Evolutionary conservation across 1,139 yeast species (phyloP).

Genomic region (Suhomyces ambrosiae): DNA sequence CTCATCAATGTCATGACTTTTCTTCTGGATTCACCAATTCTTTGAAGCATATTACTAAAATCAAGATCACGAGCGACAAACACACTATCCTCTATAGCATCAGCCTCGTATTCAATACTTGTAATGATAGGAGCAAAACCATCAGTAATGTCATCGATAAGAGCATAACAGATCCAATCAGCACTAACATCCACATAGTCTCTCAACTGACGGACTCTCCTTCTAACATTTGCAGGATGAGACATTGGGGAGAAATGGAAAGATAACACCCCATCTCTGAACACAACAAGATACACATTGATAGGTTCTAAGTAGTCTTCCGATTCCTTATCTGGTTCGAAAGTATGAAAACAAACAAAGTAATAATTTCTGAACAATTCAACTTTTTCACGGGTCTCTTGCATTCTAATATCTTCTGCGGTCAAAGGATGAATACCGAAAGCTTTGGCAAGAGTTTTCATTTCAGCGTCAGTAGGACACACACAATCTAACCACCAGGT

Average conservation of each 20-base stretch:
- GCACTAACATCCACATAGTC: slow-evolving; percentile 87
- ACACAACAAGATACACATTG: slow-evolving; percentile 85
- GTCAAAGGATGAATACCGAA: slow-evolving; percentile 86
- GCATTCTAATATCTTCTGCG: slow-evolving; percentile 83
- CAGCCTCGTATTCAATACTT: slow-evolving; percentile 86
- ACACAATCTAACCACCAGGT: slow-evolving; percentile 79
- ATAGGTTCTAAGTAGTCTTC: slow-evolving; percentile 86
- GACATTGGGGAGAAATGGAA: slow-evolving; percentile 83
- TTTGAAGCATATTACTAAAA: slow-evolving; percentile 69
- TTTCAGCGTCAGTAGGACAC: slow-evolving; percentile 69
- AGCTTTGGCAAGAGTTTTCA: slow-evolving; percentile 65
- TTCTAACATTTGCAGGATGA: slow-evolving; percentile 85
- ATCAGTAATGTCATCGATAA: slow-evolving; percentile 93
- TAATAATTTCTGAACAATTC: slow-evolving; percentile 74
- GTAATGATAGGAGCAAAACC: slow-evolving; percentile 90
- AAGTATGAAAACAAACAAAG: slow-evolving; percentile 82
- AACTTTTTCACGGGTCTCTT: slow-evolving; percentile 83
- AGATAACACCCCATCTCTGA: slow-evolving; percentile 78
- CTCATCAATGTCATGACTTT: slow-evolving; percentile 93
- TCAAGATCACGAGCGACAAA: slow-evolving; percentile 48
- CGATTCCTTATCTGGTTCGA: slow-evolving; percentile 72
- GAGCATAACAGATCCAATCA: slow-evolving; percentile 93
- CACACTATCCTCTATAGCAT: slow-evolving; percentile 81
- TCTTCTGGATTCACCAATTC: slow-evolving; percentile 86
- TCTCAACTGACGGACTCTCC: slow-evolving; percentile 87